Evolutionary conservation across 116 monocot species (phyloP), one percentile per base, ranked within the genome.

Genomic region (Cymodocea nodosa): DNA sequence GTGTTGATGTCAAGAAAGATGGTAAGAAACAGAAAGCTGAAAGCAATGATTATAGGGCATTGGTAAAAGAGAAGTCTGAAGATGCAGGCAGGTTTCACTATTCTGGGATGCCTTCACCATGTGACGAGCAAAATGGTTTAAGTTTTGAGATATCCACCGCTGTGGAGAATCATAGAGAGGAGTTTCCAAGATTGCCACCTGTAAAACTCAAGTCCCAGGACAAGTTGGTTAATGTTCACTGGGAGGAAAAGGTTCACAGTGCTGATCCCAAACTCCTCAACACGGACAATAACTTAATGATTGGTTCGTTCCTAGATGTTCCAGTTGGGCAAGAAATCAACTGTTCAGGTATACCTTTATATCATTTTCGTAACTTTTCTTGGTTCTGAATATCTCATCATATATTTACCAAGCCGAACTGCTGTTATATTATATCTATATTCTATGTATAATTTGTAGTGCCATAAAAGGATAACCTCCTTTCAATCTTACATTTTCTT

Each of bases 261-360:
- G 82, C 81, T 70, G 82, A 71, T 70, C 22, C 59, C 30, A 89
- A 74, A 65, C 65, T 78, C 20, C 68, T 72, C 15, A 71, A 66
- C 68, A 74, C 73, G 23, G 91, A 97, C 63, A 75, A 73, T 59
- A 51, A 69, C 5, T 86, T 80, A 62, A 59, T 89, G 83, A 84
- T 92, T 59, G 92, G 92, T 0, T 85, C 92, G 18, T 86, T 86
- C 71, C 80, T 92, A 35, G 89, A 98, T 77, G 89, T 98, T 15
- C 98, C 92, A 17, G 51, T 92, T 34, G 98, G 89, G 23, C 92
- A 98, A 78, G 89, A 86, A 24, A 75, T 86, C 53, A 82, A 56
- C 66, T 72, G 73, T 59, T 80, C 86, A 76, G 92, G 97, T 97
- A 77, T 68, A 49, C 20, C 44, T 15, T 30, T 54, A 30, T 50